Evolutionary conservation across 495 filamentous ascomycete genomes (phyloP).

Genomic region (Neurospora intermedia): DNA sequence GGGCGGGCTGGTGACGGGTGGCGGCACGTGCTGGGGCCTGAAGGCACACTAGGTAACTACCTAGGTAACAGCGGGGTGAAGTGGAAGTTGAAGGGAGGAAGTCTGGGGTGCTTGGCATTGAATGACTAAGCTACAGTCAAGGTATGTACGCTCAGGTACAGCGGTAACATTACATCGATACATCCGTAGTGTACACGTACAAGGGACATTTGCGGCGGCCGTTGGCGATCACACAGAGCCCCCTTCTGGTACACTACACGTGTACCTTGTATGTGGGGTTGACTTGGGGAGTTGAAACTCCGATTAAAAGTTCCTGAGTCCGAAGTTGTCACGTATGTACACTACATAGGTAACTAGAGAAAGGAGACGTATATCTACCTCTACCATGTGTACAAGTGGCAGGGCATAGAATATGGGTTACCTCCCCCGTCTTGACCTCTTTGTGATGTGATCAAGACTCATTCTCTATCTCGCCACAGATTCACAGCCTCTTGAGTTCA

Average conservation of each 20-base stretch:
- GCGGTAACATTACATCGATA: not conserved
- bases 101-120: not conserved
- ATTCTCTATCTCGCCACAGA: not conserved
- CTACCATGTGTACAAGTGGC: too few relatives aligned
- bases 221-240: not conserved
- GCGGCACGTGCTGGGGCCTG: not conserved
- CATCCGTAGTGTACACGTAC: too few relatives aligned
- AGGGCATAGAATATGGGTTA: not conserved
- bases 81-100: not conserved
- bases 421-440: not conserved
- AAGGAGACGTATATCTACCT: too few relatives aligned
- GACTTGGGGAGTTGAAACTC: not conserved
- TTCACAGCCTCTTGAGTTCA: not conserved
- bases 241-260: not conserved
- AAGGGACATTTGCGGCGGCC: not conserved
- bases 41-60: too few relatives aligned
- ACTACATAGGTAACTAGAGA: too few relatives aligned
- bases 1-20: not conserved
- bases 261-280: not conserved
- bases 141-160: not conserved
- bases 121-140: not conserved
- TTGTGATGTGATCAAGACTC: not conserved
- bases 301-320: not conserved
- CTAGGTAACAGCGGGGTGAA: not conserved
- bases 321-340: not conserved